Conservation (phyloP, 164 flowering plant species). For the grape (Vitis vinifera) region ASM3070453v1 NC_081818.1:28491501-28492000, state of each 20-base stretch:
- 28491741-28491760: slow-evolving; percentile 60
- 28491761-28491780: slow-evolving; percentile 38
- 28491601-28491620: too few species aligned
- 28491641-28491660: too few species aligned
- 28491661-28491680: too few species aligned
- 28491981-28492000: slow-evolving; percentile 1
- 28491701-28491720: too few species aligned
- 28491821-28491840: neutral
- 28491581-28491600: too few species aligned
- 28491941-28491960: slow-evolving; percentile 6
- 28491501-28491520: too few species aligned
- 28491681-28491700: neutral
- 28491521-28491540: too few species aligned
- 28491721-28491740: slow-evolving; percentile 73
- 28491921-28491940: neutral
- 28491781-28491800: slow-evolving; percentile 9
- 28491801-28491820: too few species aligned
- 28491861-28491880: neutral
- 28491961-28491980: slow-evolving; percentile 13
- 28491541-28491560: too few species aligned
- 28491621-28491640: too few species aligned
- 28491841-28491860: neutral
- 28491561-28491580: neutral
- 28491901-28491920: neutral
- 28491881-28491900: neutral